These are phyloP conservation scores for Cryptococcus wingfieldii DNA, from an alignment of 1,284 basidiomycete genomes.

Conservation along the genomic window DNA sequence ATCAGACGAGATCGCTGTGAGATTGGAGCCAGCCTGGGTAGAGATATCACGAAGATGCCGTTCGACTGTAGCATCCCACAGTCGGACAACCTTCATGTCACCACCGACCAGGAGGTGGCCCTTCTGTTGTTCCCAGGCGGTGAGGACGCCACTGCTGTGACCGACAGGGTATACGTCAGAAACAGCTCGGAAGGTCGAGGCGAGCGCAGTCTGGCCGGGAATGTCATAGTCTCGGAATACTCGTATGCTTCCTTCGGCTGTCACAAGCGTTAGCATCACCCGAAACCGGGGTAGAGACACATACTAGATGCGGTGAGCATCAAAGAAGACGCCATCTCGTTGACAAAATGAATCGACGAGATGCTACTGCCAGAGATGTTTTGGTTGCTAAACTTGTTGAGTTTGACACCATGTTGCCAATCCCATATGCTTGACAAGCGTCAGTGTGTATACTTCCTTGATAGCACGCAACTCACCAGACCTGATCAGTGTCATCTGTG, in stretches of 20 bases:
- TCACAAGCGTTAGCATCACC: background rate
- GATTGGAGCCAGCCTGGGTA: constrained; percentile 82
- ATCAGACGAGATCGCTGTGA: constrained; percentile 81
- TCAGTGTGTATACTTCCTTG: constrained; percentile 6
- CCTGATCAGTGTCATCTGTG: constrained; percentile 78
- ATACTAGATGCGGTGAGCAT: constrained; percentile 81
- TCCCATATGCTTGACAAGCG: constrained; percentile 72
- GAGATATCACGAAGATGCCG: constrained; percentile 67
- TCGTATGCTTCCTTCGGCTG: constrained; percentile 86
- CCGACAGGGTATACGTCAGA: constrained; percentile 66
- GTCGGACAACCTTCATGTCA: constrained; percentile 79
- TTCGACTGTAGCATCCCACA: constrained; percentile 96
- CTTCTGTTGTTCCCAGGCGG: constrained; percentile 89
- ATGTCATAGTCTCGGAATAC: constrained; percentile 80
- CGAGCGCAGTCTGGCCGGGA: constrained; percentile 63
- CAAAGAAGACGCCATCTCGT: constrained; percentile 90
- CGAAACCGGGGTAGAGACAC: constrained; percentile 25
- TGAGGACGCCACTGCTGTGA: constrained; percentile 70
- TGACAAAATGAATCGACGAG: constrained; percentile 88
- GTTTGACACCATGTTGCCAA: constrained; percentile 74
- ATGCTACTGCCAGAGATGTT: constrained; percentile 77
- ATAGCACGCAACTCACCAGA: constrained; percentile 61
- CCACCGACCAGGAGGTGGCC: constrained; percentile 85
- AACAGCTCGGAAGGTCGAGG: constrained; percentile 87
- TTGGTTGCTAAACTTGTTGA: constrained; percentile 84